Base-by-base conservation (phyloP, 2,329 filamentous ascomycete genomes). In the Botrytis fabae region DNA sequence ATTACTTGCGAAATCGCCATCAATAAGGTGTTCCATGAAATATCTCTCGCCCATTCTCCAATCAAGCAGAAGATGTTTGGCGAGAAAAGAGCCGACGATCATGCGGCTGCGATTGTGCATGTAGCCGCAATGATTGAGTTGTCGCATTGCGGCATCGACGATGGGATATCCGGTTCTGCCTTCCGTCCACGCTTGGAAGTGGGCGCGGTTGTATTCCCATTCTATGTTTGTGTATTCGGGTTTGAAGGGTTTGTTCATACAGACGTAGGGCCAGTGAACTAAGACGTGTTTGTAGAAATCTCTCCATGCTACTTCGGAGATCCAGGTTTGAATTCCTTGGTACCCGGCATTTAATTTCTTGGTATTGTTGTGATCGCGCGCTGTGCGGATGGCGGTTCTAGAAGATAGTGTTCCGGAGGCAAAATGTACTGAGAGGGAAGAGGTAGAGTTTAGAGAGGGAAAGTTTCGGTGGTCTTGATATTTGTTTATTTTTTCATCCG, bases 251-350 rank as follows among this genome's bases (percentile, higher is more conserved):
- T 92, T 92, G 81, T 89, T 89, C 91, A 93, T 93, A 80, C 91
- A 93, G 10, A 94, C 85, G 78, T 94, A 95, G 0, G 95, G 95
- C 93, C 93, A 97, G 74, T 95, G 85, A 0, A 91, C 92, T 8
- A 97, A 83, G 4, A 97, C 92, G 80, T 96, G 93, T 78, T 91
- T 93, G 83, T 97, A 97, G 79, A 97, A 97, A 78, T 97, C 93
- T 22, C 93, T 86, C 93, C 93, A 96, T 0, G 93, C 93, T 5
- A 97, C 86, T 81, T 97, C 93, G 70, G 90, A 90, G 75, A 96
- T 93, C 93, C 93, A 97, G 0, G 86, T 85, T 69, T 87, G 85
- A 73, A 93, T 91, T 0, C 92, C 93, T 25, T 88, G 82, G 32
- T 87, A 86, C 0, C 92, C 91, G 1, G 84, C 88, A 74, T 94